Evolutionary conservation across 345 rosid genomes (phyloP), one percentile per base, ranked within the genome.

Genomic region (Moricandia arvensis): DNA sequence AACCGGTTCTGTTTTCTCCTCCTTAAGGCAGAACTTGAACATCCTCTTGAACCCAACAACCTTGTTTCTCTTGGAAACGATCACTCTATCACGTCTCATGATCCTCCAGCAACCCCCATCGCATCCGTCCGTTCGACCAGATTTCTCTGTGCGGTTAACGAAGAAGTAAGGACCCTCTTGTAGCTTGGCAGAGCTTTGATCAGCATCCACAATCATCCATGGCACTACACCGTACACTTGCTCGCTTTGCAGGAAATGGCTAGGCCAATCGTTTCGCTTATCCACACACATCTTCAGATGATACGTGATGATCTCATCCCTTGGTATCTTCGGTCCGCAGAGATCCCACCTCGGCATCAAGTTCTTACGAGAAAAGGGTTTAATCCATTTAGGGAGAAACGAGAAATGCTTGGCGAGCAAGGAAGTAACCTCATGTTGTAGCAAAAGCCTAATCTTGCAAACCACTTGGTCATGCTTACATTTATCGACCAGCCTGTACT

Each of bases 391-490:
- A 13, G 63, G 5, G 11, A 59, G 4, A 7, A 59, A 59, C 18
- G 37, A 59, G 37, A 59, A 7, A 7, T 59, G 63, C 37, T 29
- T 59, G 63, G 63, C 63, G 37, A 59, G 63, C 63, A 59, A 59
- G 63, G 63, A 13, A 60, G 59, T 60, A 60, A 45, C 59, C 43
- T 71, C 75, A n/a, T 1, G 17, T 5, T 1, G 53, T 5, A 45
- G 59, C 10, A 71, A 43, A 17, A 17, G 6, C 8, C 67, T 66
- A 60, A 71, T 71, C 47, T 45, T 71, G 67, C 67, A 45, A 13
- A 71, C 27, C 47, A 71, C 75, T 58, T 45, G 61, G 31, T 18
- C 34, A 30, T 45, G 59, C 13, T 45, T 71, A 59, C 75, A 45
- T 41, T 31, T 2, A 45, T 58, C 62, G 2, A 31, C 47, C 18